Evolutionary conservation across 2,329 filamentous ascomycete species (phyloP), one percentile per base, ranked within the genome.

Genomic region (Alternaria metachromatica): DNA sequence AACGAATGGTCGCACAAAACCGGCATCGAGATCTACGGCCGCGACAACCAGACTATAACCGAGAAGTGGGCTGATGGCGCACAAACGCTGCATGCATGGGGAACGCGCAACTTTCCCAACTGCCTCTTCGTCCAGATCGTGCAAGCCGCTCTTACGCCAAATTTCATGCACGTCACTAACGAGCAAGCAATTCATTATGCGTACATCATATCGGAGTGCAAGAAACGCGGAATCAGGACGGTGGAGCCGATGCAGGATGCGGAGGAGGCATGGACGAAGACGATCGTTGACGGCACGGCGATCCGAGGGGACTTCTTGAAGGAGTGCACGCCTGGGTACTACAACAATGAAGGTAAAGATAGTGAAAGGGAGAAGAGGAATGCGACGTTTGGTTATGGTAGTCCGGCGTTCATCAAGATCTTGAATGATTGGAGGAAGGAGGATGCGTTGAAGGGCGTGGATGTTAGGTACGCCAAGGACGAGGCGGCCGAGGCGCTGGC

Each of bases 281-380:
- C 84, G 53, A 80, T 85, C 46, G 70, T 84, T 68, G 72, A 72
- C 55, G 77, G 80, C 2, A 83, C 83, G 0, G 76, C 74, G 8
- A 79, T 80, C 26, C 80, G 83, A 43, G 80, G 80, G 0, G 78
- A 75, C 3, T 75, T 78, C 8, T 59, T 84, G 20, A 71, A 74
- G 6, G 80, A 84, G 13, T 89, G 87, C 74, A 87, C 86, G n/a
- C 87, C 87, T 0, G 80, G 84, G 12, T 88, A 88, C 67, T 75
- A 84, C 43, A 88, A 86, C 51, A 73, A 72, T 21, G 71, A 73
- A 43, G 72, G 72, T 6, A 72, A 66, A 51, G 56, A 60, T 12
- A 33, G 55, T 26, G 21, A 55, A 18, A 33, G 4, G 12, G 26
- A 7, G 5, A 41, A 57, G 30, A 41, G 49, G 56, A 75, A 72